Evolutionary conservation across 2,329 filamentous ascomycete species (phyloP), one percentile per base, ranked within the genome.

Genomic region (Colletotrichum sidae): DNA sequence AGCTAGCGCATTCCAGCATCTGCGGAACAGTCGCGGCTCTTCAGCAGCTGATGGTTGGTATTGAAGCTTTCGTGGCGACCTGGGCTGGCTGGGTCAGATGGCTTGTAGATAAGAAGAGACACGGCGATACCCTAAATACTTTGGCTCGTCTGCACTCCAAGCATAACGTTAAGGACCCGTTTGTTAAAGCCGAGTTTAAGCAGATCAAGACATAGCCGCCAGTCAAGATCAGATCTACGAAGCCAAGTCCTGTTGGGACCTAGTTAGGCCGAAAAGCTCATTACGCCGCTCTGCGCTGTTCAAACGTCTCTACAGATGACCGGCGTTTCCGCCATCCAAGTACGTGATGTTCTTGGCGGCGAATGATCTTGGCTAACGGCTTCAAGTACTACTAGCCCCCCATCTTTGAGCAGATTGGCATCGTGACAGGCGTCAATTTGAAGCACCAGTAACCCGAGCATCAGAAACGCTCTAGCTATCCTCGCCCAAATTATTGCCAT

Each of bases 271-370:
- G 68, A 75, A 72, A 17, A 88, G 89, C 1, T 88, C 84, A 33
- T 92, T 93, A 81, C 88, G 91, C 35, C 86, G 91, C 11, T 81
- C 41, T 87, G 85, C 69, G 83, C 90, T 0, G 79, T 93, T 1
- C 92, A 94, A 74, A 91, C 88, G 0, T 88, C 86, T 0, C 83
- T 90, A 3, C 92, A 94, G 74, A 92, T 94, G 89, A 94, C 91
- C 0, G 92, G 91, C 69, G 89, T 67, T 8, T 85, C 82, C 2
- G 85, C 86, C 0, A 90, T 90, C 91, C 1, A 87, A 84, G 2
- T 88, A 88, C 1, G 92, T 93, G 68, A 90, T 93, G 72, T 3
- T 34, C 38, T 10, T 4, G 61, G 3, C 1, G 6, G 10, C 8
- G 25, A 47, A 0, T 10, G 11, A 8, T 8, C 8, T 10, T 5